Evolutionary conservation across 352 stramenopile genomes (phyloP), one percentile per base, ranked within the genome.

Genomic region (Pythium volutum): DNA sequence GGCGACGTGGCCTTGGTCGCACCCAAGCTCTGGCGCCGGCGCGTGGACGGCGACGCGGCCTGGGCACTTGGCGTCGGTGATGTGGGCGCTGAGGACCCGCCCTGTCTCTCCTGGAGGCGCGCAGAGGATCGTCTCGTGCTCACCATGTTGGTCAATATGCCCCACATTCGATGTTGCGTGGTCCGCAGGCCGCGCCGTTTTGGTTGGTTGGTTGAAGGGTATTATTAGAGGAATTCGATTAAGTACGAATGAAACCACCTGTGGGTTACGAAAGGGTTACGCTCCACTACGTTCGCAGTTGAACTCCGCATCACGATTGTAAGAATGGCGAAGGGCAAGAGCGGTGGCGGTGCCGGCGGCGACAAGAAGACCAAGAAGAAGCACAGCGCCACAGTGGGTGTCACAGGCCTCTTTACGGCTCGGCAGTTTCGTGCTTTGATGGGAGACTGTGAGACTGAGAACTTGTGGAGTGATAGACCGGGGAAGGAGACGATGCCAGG

Each of bases 101-200:
- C 45, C 16, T 62, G 55, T 64, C 84, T 79, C 18, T 76, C 77
- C 70, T 88, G 79, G 27, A 91, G 73, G 26, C 81, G 81, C 48
- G 66, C 74, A 27, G 78, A 84, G 53, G 74, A 80, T 26, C 81
- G 58, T 62, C 81, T 76, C 53, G 81, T 91, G 38, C 76, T 70
- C 43, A 91, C 81, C 81, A 91, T 91, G 16, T 71, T 52, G 41
- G 55, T 71, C 42, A 71, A 23, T 42, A 67, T 55, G 34, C 59
- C 59, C 65, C 65, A 71, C 65, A 71, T 71, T 31, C 29, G 59
- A 61, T 66, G 55, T 64, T n/a, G n/a, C n/a, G n/a, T 69, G 47
- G 54, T 50, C 59, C n/a, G 20, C 20, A 2, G 36, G 15, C 15
- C 34, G 41, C 26, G 39, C 10, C 45, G 16, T 43, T 65, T 63